Percentiles rank a stretch among this genome's conserved stretches.
These are phyloP conservation scores for Gossypium turneri DNA, from an alignment of 345 rosid genomes.

Conservation along the genomic window DNA sequence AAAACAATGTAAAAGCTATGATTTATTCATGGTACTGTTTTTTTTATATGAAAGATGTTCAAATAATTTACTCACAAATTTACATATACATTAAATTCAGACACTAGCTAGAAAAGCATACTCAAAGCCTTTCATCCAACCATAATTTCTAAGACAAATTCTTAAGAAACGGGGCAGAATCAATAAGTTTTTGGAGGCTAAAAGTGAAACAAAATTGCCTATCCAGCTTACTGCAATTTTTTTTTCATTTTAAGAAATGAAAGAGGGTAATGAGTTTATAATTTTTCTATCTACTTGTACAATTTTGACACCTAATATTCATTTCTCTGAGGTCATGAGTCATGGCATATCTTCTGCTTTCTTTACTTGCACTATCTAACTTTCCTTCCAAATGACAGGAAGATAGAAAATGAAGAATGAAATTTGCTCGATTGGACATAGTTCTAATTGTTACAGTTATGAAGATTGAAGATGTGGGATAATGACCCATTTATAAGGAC, in stretches of 20 bases:
- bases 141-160: background rate
- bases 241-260: background rate
- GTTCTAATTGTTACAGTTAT: background rate
- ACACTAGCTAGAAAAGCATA: background rate
- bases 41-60: background rate
- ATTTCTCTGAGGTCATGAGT: background rate
- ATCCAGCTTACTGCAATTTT: background rate
- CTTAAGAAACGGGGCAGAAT: background rate
- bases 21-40: background rate
- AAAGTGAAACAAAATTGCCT: background rate
- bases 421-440: background rate
- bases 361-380: background rate
- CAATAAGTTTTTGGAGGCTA: background rate
- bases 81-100: background rate
- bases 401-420: background rate
- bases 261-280: background rate
- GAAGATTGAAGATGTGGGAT: conserved; percentile 5
- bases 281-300: background rate
- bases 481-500: background rate
- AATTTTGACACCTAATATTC: background rate
- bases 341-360: background rate
- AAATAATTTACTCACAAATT: background rate
- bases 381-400: conserved; percentile 2
- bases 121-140: conserved; percentile 1
- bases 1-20: background rate